Conservation (phyloP, 2,329 filamentous ascomycete species). For the Clarireedia paspali region DNA sequence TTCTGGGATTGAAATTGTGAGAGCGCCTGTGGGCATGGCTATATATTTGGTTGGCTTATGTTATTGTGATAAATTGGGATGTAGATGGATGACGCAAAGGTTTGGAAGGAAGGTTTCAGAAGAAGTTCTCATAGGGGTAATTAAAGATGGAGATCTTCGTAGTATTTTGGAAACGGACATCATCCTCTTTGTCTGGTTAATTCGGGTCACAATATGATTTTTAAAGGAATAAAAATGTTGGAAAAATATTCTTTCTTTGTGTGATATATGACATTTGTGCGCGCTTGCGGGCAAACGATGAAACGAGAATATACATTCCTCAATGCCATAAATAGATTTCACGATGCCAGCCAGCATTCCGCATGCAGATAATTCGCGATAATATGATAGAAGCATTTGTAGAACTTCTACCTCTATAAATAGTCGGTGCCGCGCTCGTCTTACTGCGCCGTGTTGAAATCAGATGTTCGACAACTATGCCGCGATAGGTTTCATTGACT, state of each 20-base stretch:
- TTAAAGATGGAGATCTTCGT: neutral
- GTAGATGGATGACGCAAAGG: neutral
- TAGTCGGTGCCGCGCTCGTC: neutral
- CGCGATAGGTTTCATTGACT: slow-evolving; percentile 1
- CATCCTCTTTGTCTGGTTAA: neutral
- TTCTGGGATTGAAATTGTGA: slow-evolving; percentile 1
- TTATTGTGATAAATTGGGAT: neutral
- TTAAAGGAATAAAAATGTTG: neutral
- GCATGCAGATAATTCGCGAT: too few relatives aligned
- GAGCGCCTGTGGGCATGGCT: slow-evolving; percentile 4
- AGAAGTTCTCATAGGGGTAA: neutral
- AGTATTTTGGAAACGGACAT: neutral
- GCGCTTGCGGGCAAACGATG: too few relatives aligned
- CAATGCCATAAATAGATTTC: too few relatives aligned
- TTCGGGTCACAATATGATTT: neutral
- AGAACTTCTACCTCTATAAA: too few relatives aligned
- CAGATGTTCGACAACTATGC: neutral
- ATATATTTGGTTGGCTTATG: neutral
- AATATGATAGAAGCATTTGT: too few relatives aligned
- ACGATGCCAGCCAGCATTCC: too few relatives aligned
- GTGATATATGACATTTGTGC: too few relatives aligned
- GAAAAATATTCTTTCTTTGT: neutral
- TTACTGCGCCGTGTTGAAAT: neutral
- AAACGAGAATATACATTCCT: too few relatives aligned
- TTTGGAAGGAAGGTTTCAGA: neutral